Conservation (phyloP, 805 yeast genomes). For the Ogataea siamensis region DNA sequence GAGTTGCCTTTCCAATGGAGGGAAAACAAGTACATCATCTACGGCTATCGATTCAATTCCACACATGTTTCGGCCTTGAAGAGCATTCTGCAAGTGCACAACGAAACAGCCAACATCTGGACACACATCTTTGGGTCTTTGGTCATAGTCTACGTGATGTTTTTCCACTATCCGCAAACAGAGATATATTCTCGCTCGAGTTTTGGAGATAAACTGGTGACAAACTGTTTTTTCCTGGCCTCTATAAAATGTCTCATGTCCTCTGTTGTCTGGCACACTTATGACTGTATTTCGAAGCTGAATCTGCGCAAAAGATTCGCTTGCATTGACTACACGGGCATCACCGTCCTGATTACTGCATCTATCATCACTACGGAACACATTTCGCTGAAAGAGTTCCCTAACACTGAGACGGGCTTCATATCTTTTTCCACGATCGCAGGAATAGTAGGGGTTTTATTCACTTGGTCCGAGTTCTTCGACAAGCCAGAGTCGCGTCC, state of each 20-base stretch:
- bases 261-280: conserved; percentile 90
- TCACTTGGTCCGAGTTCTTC: conserved; percentile 92
- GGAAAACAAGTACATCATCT: conserved; percentile 79
- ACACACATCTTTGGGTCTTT: conserved; percentile 76
- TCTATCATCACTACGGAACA: conserved; percentile 86
- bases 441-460: conserved; percentile 68
- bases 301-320: conserved; percentile 71
- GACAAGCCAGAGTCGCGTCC: conserved; percentile 85
- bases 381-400: conserved; percentile 64
- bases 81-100: conserved; percentile 66
- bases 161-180: conserved; percentile 64
- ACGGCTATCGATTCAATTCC: conserved; percentile 82
- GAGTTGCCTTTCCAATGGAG: conserved; percentile 92
- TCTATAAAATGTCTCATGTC: conserved; percentile 75
- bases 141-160: conserved; percentile 52
- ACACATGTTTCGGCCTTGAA: conserved; percentile 57
- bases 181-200: conserved; percentile 43
- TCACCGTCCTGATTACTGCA: conserved; percentile 84
- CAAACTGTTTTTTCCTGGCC: conserved; percentile 65
- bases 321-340: conserved; percentile 94
- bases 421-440: conserved; percentile 60
- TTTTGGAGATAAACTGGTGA: conserved; percentile 45
- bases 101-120: conserved; percentile 94
- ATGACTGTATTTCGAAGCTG: conserved; percentile 69
- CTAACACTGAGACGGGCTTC: conserved; percentile 45